A percentile compares a stretch with the other conserved stretches of the same genome.
Conservation (phyloP, 2,329 filamentous ascomycete genomes). For the Incumbomyces delicatus region DNA sequence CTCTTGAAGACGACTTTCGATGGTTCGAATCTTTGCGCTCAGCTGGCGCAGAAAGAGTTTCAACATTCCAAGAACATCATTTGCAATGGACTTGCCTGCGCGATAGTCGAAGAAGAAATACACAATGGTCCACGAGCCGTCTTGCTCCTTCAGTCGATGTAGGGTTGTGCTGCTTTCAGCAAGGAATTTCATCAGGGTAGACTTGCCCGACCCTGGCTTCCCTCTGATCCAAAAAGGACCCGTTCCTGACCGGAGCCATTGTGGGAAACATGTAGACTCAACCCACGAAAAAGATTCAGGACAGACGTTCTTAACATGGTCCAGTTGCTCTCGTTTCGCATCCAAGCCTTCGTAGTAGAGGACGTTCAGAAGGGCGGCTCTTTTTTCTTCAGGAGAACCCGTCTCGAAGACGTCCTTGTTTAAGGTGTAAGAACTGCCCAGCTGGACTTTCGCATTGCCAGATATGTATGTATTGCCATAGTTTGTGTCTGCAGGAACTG, state of each 20-base stretch:
- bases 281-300: background rate
- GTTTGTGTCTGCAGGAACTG: background rate
- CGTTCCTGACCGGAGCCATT: background rate
- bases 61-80: constrained; percentile 1
- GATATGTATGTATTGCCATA: background rate
- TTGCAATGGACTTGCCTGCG: constrained; percentile 1
- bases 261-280: background rate
- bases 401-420: background rate
- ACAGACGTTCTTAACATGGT: background rate
- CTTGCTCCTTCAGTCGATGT: background rate
- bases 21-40: background rate
- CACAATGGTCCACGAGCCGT: background rate
- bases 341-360: background rate
- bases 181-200: constrained; percentile 27
- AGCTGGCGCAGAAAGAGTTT: background rate
- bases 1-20: background rate
- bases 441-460: background rate
- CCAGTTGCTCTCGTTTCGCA: background rate
- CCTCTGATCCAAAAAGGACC: constrained; percentile 31
- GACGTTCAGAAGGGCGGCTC: background rate
- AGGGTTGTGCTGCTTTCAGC: background rate
- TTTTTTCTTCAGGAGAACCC: background rate
- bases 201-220: constrained; percentile 34
- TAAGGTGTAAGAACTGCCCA: background rate
- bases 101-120: constrained; percentile 8